phyloP scores from a whole-genome alignment of 1,284 basidiomycete genomes.

The Cystobasidium slooffiae region DNA sequence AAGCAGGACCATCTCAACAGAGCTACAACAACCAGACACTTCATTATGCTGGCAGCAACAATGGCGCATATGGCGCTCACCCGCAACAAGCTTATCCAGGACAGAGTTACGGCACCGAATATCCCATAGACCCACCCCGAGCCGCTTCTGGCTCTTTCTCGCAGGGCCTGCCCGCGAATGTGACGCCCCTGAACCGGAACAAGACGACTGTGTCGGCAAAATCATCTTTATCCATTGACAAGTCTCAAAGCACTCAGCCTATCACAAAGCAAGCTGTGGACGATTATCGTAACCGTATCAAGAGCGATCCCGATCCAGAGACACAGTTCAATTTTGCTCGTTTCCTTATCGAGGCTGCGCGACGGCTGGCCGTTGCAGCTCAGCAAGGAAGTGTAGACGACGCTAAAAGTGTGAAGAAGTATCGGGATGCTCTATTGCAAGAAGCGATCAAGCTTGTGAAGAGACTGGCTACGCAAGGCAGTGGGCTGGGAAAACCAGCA shows the following conservation, averaged over 20 bases:
- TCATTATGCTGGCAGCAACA: not conserved
- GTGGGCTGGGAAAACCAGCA: slow-evolving; percentile 62
- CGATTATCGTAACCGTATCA: slow-evolving; percentile 94
- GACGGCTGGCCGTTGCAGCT: slow-evolving; percentile 74
- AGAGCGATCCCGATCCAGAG: slow-evolving; percentile 96
- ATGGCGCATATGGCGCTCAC: too few relatives aligned
- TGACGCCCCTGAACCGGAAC: slow-evolving; percentile 22
- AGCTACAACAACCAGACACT: not conserved
- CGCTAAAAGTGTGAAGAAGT: slow-evolving; percentile 64
- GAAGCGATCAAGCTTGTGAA: slow-evolving; percentile 93
- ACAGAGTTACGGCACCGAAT: slow-evolving; percentile 10
- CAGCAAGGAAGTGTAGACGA: slow-evolving; percentile 55
- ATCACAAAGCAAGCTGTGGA: slow-evolving; percentile 94
- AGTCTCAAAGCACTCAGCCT: slow-evolving; percentile 47
- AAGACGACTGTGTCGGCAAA: slow-evolving; percentile 32
- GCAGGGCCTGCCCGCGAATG: not conserved
- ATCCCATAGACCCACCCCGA: not conserved
- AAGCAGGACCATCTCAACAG: slow-evolving; percentile 7
- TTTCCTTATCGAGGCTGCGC: slow-evolving; percentile 98
- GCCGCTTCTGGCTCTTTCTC: not conserved
- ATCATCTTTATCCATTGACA: slow-evolving; percentile 23
- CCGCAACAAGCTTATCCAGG: slow-evolving; percentile 1
- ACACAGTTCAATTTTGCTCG: slow-evolving; percentile 98
- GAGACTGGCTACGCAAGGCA: slow-evolving; percentile 82
- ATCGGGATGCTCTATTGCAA: slow-evolving; percentile 81